Percentiles rank a stretch among this genome's conserved stretches.
Evolutionary conservation across 495 filamentous ascomycete species (phyloP).

Genomic region (Neurospora tetrasperma): DNA sequence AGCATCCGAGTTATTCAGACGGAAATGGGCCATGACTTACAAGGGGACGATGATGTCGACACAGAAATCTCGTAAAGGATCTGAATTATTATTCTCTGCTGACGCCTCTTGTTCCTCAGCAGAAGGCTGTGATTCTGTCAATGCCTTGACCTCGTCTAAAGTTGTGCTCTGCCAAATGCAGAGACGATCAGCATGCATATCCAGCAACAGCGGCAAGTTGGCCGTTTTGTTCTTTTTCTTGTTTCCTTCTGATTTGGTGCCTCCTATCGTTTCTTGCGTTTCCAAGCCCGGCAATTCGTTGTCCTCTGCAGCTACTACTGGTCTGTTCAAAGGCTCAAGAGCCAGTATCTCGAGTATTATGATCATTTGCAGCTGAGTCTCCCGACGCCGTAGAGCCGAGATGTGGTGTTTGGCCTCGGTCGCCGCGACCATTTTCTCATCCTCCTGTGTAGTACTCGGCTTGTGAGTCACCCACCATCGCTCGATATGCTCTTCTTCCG

Average conservation of each 20-base stretch:
- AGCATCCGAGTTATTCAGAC: background rate
- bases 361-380: slow-evolving; percentile 87
- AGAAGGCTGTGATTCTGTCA: slow-evolving; percentile 37
- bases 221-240: slow-evolving; percentile 32
- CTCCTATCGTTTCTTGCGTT: slow-evolving; percentile 12
- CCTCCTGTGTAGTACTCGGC: slow-evolving; percentile 22
- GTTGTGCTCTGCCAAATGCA: slow-evolving; percentile 94
- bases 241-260: slow-evolving; percentile 14
- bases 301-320: slow-evolving; percentile 27
- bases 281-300: slow-evolving; percentile 31
- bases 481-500: slow-evolving; percentile 63
- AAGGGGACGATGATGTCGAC: slow-evolving; percentile 90
- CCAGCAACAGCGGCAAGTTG: slow-evolving; percentile 50
- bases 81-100: slow-evolving; percentile 23
- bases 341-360: slow-evolving; percentile 81
- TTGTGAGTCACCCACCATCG: slow-evolving; percentile 65
- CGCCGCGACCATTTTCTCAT: slow-evolving; percentile 24
- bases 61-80: slow-evolving; percentile 58
- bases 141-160: slow-evolving; percentile 40
- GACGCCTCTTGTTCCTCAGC: slow-evolving; percentile 20
- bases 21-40: slow-evolving; percentile 35
- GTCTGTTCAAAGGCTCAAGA: slow-evolving; percentile 45
- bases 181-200: slow-evolving; percentile 78
- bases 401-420: slow-evolving; percentile 46
- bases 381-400: slow-evolving; percentile 56